These are phyloP conservation scores for Gossypium lobatum DNA, from an alignment of 441 rosid genomes.

Conservation along the genomic window DNA sequence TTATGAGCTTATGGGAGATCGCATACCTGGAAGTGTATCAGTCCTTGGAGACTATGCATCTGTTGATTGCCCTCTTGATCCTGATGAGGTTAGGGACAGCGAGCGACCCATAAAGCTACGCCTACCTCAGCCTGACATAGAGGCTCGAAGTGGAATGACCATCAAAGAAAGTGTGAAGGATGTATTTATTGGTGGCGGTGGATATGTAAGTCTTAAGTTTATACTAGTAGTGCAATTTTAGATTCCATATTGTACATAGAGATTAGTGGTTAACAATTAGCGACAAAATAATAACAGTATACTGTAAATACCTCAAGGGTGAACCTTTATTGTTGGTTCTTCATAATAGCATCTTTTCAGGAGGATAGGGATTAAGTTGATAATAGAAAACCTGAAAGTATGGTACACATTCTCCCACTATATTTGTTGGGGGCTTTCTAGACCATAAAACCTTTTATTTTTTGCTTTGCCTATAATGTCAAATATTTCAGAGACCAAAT, in stretches of 20 bases:
- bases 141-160: slow-evolving; percentile 78
- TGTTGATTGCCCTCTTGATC: slow-evolving; percentile 89
- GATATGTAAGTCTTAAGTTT: slow-evolving; percentile 60
- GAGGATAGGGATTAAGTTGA: no score
- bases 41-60: slow-evolving; percentile 98
- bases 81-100: slow-evolving; percentile 96
- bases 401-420: no score
- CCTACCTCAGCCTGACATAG: slow-evolving; percentile 74
- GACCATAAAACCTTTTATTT: no score
- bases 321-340: no score
- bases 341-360: no score
- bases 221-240: background rate
- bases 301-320: no score
- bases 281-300: no score
- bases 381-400: no score
- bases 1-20: slow-evolving; percentile 86
- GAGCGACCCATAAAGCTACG: slow-evolving; percentile 95
- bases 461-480: no score
- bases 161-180: slow-evolving; percentile 90
- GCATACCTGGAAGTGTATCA: slow-evolving; percentile 65
- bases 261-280: no score
- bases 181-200: slow-evolving; percentile 89
- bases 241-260: background rate
- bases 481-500: no score
- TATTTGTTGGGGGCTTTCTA: no score